A percentile compares a stretch with the other conserved stretches of the same genome.
These are phyloP conservation scores for Suhomyces bolitotheri DNA, from an alignment of 1,139 yeast species.

Conservation along the genomic window DNA sequence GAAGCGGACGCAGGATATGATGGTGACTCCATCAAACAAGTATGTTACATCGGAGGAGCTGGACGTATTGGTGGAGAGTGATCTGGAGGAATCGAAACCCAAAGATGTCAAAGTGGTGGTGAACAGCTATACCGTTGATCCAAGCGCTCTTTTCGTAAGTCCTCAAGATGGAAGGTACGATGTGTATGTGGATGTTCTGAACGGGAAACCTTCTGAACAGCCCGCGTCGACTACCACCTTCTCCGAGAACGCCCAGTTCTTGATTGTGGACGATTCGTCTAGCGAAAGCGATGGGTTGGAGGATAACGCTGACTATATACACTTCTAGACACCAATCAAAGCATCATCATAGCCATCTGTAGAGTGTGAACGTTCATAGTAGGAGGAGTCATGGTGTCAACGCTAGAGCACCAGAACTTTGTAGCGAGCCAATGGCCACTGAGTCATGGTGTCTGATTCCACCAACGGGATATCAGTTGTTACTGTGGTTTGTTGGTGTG, in stretches of 20 bases:
- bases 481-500: too few relatives aligned
- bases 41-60: slow-evolving; percentile 22
- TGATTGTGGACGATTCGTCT: slow-evolving; percentile 15
- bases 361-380: too few relatives aligned
- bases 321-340: slow-evolving; percentile 7
- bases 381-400: too few relatives aligned
- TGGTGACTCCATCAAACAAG: slow-evolving; percentile 23
- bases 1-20: slow-evolving; percentile 29
- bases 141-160: slow-evolving; percentile 24
- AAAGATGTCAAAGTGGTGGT: slow-evolving; percentile 16
- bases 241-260: slow-evolving; percentile 15
- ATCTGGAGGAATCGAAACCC: slow-evolving; percentile 16
- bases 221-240: slow-evolving; percentile 8
- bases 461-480: too few relatives aligned
- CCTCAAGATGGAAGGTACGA: slow-evolving; percentile 29
- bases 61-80: slow-evolving; percentile 34
- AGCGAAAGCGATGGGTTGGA: slow-evolving; percentile 36
- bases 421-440: too few relatives aligned
- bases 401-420: too few relatives aligned
- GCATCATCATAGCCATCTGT: too few relatives aligned
- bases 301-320: slow-evolving; percentile 27
- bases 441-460: too few relatives aligned
- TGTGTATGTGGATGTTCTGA: slow-evolving; percentile 26
- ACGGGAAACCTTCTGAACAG: neutral
- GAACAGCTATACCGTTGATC: slow-evolving; percentile 40